Evolutionary conservation across 2,329 filamentous ascomycete species (phyloP), one percentile per base, ranked within the genome.

Genomic region (Phaeosphaeria sp.): DNA sequence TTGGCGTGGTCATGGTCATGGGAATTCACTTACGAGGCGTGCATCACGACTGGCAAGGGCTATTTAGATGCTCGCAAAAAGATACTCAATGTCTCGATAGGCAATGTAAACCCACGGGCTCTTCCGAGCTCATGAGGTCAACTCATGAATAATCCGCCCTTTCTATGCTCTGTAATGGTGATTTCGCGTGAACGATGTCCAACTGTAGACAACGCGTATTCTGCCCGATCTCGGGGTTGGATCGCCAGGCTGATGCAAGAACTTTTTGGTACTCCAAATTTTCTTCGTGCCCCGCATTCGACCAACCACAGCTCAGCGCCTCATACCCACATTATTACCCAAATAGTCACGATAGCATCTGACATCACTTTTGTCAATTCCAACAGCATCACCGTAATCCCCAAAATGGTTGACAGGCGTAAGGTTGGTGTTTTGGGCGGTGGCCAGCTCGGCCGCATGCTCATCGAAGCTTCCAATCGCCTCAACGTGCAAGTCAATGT

Each of bases 371-470:
- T 44, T 49, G 45, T n/a, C 52, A 17, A 25, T 13, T 27, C 47
- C 33, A 22, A 22, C 33, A 39, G 18, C 47, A 44, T 33, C 51
- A 18, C 15, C 51, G 56, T 42, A 61, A 55, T 42, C 25, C 30
- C 30, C 43, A 56, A 55, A 33, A 76, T 74, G 71, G 63, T 66
- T 54, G 74, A 77, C 53, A 63, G 55, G 22, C 67, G 73, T 24
- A 76, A 73, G 58, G 73, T 77, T 6, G 74, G 74, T 15, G 72
- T 77, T 8, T 62, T 77, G 17, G 74, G 74, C 21, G 82, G 82
- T 43, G 82, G 82, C 67, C 82, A 84, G 80, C 85, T 99, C 42
- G 95, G 94, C 59, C 91, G 92, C 64, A 98, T 98, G 95, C 86
- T 98, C 20, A 90, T 91, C 64, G 92, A 98, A 81, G 89, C 91